Conservation (phyloP, 805 yeast species). For the Ogataea naganishii region DNA sequence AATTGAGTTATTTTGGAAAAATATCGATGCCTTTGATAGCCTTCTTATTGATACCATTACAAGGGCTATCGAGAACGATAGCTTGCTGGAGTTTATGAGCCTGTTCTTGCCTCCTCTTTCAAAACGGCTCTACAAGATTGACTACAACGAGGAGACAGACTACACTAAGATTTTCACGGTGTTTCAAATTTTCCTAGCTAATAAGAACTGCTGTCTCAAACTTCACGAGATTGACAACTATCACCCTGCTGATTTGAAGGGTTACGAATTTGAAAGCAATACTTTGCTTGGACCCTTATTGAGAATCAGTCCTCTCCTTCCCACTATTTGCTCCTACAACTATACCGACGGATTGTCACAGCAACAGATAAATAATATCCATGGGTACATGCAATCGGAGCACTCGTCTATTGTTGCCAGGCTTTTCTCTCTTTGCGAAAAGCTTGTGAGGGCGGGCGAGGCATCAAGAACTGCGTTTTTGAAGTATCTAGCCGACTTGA, state of each 20-base stretch:
- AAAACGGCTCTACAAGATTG: conserved; percentile 25
- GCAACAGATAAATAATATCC: conserved; percentile 38
- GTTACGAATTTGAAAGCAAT: conserved; percentile 46
- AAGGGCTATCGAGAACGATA: conserved; percentile 59
- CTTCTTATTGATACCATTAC: conserved; percentile 49
- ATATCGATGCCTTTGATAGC: conserved; percentile 22
- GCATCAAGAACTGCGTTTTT: conserved; percentile 57
- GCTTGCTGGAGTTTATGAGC: conserved; percentile 50
- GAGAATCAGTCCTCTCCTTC: conserved; percentile 63
- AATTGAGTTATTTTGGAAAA: conserved; percentile 17
- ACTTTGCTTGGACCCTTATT: conserved; percentile 75
- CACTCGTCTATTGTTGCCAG: conserved; percentile 50
- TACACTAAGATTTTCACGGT: conserved; percentile 47
- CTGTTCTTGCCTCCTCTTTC: conserved; percentile 40
- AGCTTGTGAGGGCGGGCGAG: conserved; percentile 64
- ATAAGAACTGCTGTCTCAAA: conserved; percentile 52
- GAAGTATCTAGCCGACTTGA: conserved; percentile 59
- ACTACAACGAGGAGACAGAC: conserved; percentile 37
- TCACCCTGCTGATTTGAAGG: conserved; percentile 35
- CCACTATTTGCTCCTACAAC: conserved; percentile 36
- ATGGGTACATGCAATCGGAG: conserved; percentile 57
- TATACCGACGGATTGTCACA: conserved; percentile 30
- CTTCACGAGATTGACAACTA: conserved; percentile 53
- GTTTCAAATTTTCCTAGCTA: conserved; percentile 47
- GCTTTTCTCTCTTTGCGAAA: conserved; percentile 62